Conservation (phyloP, 1,284 basidiomycete genomes). For the Wolfiporia cocos region DNA sequence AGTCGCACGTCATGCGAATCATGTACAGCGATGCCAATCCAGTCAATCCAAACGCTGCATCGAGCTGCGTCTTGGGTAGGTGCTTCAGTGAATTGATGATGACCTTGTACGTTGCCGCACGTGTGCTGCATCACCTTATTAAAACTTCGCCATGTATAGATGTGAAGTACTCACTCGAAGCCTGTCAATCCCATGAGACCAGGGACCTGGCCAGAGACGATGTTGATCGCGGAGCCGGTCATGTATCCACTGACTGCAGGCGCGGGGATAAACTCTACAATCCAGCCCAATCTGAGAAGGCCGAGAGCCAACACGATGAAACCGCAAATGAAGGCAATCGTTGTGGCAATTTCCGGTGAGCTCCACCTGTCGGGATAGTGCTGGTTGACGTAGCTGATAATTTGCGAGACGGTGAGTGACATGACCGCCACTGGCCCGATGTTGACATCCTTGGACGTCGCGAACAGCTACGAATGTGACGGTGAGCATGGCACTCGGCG, state of each 20-base stretch:
- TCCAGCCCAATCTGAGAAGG: conserved; percentile 88
- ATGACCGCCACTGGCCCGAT: conserved; percentile 98
- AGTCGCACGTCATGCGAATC: conserved; percentile 64
- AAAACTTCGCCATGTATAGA: not conserved
- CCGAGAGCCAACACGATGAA: conserved; percentile 93
- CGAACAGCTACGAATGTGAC: conserved; percentile 80
- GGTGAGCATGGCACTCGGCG: not conserved
- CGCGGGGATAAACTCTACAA: conserved; percentile 91
- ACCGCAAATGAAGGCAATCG: conserved; percentile 85
- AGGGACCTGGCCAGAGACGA: conserved; percentile 81
- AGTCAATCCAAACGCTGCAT: conserved; percentile 88
- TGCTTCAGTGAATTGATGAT: conserved; percentile 91
- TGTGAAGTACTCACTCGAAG: conserved; percentile 58
- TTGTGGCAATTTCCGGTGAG: conserved; percentile 76
- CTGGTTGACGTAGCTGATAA: conserved; percentile 63
- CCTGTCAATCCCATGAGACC: conserved; percentile 80
- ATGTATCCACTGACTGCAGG: conserved; percentile 93
- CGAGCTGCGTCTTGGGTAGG: conserved; percentile 64
- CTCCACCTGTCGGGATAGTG: conserved; percentile 50
- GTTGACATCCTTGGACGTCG: conserved; percentile 93
- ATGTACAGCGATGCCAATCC: conserved; percentile 73
- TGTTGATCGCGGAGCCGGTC: conserved; percentile 89
- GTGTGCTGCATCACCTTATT: conserved; percentile 47
- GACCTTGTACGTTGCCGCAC: conserved; percentile 80
- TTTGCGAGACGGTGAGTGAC: conserved; percentile 86